phyloP scores from a whole-genome alignment of 192 early-diverging fungal genomes.

The Backusella australiensis region DNA sequence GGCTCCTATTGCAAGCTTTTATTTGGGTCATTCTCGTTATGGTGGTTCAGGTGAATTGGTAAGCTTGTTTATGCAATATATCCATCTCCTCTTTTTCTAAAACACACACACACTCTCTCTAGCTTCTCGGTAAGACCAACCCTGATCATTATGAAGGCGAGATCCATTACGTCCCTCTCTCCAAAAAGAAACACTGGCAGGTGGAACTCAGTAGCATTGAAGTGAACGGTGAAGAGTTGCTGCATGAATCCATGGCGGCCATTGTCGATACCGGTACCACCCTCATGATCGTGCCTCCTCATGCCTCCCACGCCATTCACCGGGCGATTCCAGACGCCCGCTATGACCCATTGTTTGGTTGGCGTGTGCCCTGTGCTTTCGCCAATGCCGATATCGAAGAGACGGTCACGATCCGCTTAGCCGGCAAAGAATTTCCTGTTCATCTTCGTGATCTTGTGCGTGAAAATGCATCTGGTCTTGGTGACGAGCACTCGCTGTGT shows the following conservation, averaged over 20 bases:
- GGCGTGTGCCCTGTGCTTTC: conserved; percentile 41
- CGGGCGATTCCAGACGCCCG: conserved; percentile 36
- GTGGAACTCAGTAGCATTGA: conserved; percentile 36
- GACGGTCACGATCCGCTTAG: conserved; percentile 29
- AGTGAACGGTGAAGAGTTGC: conserved; percentile 24
- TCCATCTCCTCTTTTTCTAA: background rate
- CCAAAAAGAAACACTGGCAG: conserved; percentile 60
- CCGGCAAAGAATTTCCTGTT: conserved; percentile 21
- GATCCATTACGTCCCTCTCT: conserved; percentile 50
- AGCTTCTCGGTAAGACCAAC: conserved; percentile 53
- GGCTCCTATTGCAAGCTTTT: conserved; percentile 26
- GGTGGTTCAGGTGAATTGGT: conserved; percentile 46
- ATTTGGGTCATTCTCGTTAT: conserved; percentile 31
- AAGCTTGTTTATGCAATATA: background rate
- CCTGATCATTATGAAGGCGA: conserved; percentile 51
- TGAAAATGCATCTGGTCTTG: conserved; percentile 17
- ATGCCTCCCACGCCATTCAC: conserved; percentile 38
- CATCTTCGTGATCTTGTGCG: conserved; percentile 34
- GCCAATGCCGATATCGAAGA: background rate
- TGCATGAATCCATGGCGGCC: conserved; percentile 1
- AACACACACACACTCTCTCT: background rate
- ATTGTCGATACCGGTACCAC: conserved; percentile 63
- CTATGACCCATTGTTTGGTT: conserved; percentile 24
- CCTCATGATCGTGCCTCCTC: conserved; percentile 44
- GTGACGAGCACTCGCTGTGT: background rate